phyloP scores from a whole-genome alignment of 176 grass and related monocot genomes.

The Musa beccarii region DNA sequence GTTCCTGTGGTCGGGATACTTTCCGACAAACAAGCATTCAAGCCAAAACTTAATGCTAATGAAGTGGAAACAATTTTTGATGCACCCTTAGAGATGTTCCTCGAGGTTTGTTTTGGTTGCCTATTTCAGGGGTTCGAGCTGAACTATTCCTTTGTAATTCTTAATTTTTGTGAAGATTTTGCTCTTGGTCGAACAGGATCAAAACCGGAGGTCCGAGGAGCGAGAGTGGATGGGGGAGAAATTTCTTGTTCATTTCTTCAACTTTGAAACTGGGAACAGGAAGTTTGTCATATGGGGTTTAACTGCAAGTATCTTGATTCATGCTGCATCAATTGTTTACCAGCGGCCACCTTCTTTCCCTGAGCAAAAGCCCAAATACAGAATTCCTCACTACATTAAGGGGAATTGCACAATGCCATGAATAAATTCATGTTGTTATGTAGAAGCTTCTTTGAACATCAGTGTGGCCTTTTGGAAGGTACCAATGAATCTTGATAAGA shows the following conservation, averaged over 20 bases:
- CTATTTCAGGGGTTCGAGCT: background rate
- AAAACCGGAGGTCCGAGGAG: conserved; percentile 41
- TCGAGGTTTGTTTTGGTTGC: conserved; percentile 36
- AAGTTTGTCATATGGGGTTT: conserved; percentile 62
- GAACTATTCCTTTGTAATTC: background rate
- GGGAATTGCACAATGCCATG: conserved; percentile 40
- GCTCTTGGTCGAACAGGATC: conserved; percentile 25
- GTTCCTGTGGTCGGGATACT: conserved; percentile 55
- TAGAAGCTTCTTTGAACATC: background rate
- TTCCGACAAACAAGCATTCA: conserved; percentile 39
- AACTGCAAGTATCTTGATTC: conserved; percentile 56
- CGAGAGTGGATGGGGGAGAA: conserved; percentile 59
- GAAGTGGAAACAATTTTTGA: conserved; percentile 57
- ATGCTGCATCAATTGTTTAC: conserved; percentile 49
- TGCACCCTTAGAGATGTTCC: conserved; percentile 67
- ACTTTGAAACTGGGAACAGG: conserved; percentile 26
- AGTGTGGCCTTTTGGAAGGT: background rate
- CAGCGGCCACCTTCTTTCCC: conserved; percentile 37
- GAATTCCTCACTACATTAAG: conserved; percentile 28
- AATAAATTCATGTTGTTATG: conserved; percentile 5
- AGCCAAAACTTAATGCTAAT: conserved; percentile 33
- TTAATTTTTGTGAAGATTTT: background rate
- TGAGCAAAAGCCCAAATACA: conserved; percentile 41
- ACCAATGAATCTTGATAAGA: background rate
- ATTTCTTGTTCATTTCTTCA: conserved; percentile 44